A percentile compares a stretch with the other conserved stretches of the same genome.
Conservation (phyloP, 2,329 filamentous ascomycete species). For the Periconia digitata region DNA sequence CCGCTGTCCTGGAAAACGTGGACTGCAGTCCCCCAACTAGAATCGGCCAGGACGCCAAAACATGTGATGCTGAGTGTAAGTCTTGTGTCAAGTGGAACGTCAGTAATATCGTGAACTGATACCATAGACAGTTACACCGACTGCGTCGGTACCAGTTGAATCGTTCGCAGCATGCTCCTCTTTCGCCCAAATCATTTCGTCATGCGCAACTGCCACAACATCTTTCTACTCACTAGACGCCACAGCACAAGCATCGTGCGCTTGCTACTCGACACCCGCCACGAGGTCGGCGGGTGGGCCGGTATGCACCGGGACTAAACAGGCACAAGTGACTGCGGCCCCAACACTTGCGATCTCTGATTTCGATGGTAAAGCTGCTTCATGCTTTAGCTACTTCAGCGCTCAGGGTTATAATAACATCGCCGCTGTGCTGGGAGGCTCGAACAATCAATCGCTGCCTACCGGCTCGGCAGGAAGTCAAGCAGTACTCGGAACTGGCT, state of each 20-base stretch:
- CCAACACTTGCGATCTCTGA: neutral
- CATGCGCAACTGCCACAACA: neutral
- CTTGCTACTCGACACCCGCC: neutral
- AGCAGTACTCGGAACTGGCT: neutral
- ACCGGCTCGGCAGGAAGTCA: neutral
- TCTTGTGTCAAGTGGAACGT: too few species aligned
- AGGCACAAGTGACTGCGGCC: neutral
- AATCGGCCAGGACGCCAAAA: too few species aligned
- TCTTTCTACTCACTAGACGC: neutral
- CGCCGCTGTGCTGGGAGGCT: neutral
- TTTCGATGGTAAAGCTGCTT: neutral
- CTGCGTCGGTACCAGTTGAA: neutral
- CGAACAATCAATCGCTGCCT: neutral
- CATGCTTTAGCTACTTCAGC: neutral
- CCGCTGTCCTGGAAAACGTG: too few species aligned
- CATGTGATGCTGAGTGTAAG: too few species aligned
- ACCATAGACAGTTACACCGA: neutral
- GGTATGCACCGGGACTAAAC: neutral
- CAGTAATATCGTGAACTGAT: too few species aligned
- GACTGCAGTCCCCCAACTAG: too few species aligned
- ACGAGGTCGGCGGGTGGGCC: neutral
- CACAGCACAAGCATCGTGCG: neutral
- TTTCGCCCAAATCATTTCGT: neutral
- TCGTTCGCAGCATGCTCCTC: neutral
- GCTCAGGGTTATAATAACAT: neutral